phyloP scores from a whole-genome alignment of 106 monocot species.

The Agapanthus africanus region DNA sequence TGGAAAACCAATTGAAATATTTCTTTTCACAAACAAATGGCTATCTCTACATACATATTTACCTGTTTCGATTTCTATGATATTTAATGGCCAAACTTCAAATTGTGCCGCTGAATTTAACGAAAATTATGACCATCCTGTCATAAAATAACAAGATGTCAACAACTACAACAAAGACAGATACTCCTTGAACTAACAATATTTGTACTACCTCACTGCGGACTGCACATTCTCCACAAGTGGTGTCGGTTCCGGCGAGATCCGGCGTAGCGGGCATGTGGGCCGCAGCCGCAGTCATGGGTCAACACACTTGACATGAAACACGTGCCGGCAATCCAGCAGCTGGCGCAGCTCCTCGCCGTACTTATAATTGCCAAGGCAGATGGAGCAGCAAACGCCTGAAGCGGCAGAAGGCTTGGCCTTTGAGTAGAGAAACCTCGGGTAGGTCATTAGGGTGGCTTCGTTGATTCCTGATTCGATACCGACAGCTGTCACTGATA shows the following conservation, averaged over 20 bases:
- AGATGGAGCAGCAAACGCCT: constrained; percentile 10
- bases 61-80: too few relatives aligned
- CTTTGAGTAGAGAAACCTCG: constrained; percentile 23
- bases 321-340: constrained; percentile 18
- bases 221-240: background rate
- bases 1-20: too few relatives aligned
- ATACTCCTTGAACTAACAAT: too few relatives aligned
- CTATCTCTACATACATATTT: too few relatives aligned
- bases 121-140: too few relatives aligned
- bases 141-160: too few relatives aligned
- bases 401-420: background rate
- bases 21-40: too few relatives aligned
- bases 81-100: too few relatives aligned
- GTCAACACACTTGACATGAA: constrained; percentile 16
- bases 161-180: too few relatives aligned
- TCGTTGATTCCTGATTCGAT: constrained; percentile 33
- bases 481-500: constrained; percentile 3
- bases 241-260: constrained; percentile 1
- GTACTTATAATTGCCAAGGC: constrained; percentile 5
- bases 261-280: constrained; percentile 15
- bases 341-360: constrained; percentile 6
- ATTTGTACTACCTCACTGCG: too few relatives aligned
- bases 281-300: constrained; percentile 12
- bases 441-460: constrained; percentile 32
- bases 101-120: too few relatives aligned